Conservation (phyloP, 805 yeast genomes). For the Candida arabinofermentans region DNA sequence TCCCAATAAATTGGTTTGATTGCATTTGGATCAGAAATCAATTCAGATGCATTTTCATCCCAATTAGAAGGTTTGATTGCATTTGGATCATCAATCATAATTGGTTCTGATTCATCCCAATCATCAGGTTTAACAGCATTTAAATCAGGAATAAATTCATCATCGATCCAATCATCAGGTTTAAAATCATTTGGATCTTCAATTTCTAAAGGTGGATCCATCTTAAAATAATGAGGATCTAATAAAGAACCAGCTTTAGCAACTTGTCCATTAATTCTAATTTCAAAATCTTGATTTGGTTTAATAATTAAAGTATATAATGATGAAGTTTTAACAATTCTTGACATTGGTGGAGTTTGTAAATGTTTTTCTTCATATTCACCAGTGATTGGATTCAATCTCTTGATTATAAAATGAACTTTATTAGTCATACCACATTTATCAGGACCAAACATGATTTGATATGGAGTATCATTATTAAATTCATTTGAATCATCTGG, state of each 20-base stretch:
- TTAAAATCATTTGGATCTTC: slow-evolving; percentile 53
- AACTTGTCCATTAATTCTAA: slow-evolving; percentile 76
- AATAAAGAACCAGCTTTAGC: slow-evolving; percentile 67
- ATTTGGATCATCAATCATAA: slow-evolving; percentile 60
- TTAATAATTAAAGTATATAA: slow-evolving; percentile 75
- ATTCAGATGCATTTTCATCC: slow-evolving; percentile 61
- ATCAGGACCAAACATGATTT: slow-evolving; percentile 94
- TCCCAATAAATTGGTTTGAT: slow-evolving; percentile 77
- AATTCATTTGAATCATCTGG: slow-evolving; percentile 39
- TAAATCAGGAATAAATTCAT: slow-evolving; percentile 64
- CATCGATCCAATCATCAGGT: slow-evolving; percentile 85
- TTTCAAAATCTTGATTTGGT: slow-evolving; percentile 65
- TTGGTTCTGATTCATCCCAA: slow-evolving; percentile 75
- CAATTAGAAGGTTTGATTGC: slow-evolving; percentile 72
- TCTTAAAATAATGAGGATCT: slow-evolving; percentile 47
- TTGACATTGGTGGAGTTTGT: slow-evolving; percentile 62
- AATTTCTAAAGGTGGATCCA: slow-evolving; percentile 64
- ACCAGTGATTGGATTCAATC: slow-evolving; percentile 51
- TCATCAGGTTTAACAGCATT: slow-evolving; percentile 67
- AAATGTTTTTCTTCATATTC: slow-evolving; percentile 67
- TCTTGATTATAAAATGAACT: slow-evolving; percentile 70
- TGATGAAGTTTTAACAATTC: slow-evolving; percentile 50
- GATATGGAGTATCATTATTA: slow-evolving; percentile 66
- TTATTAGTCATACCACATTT: slow-evolving; percentile 78
- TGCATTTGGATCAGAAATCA: slow-evolving; percentile 65